phyloP scores from a whole-genome alignment of 345 rosid genomes.

The Arabidopsis thaliana region DNA sequence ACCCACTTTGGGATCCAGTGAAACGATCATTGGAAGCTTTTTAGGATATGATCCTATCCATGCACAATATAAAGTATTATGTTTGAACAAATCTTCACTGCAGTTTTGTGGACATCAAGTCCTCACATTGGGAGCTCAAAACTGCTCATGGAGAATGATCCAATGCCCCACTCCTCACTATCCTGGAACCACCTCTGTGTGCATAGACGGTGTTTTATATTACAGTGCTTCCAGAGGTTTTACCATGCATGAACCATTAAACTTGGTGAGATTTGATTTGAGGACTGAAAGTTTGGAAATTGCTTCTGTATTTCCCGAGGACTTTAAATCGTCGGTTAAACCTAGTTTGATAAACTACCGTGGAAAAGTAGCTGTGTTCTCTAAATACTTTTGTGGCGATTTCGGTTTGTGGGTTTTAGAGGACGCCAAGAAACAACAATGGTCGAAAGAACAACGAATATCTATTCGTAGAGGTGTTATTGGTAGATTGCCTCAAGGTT shows the following conservation, averaged over 20 bases:
- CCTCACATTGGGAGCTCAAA: slow-evolving; percentile 5
- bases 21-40: slow-evolving; percentile 22
- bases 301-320: background rate
- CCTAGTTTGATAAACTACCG: background rate
- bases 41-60: background rate
- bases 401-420: background rate
- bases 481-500: too few species aligned
- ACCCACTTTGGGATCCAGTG: slow-evolving; percentile 45
- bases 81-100: background rate
- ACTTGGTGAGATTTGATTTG: slow-evolving; percentile 2
- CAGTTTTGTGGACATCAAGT: background rate
- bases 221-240: background rate
- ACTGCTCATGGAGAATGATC: background rate
- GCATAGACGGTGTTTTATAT: background rate
- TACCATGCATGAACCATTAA: background rate
- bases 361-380: slow-evolving; percentile 3
- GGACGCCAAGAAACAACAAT: background rate
- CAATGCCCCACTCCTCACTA: background rate
- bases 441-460: background rate
- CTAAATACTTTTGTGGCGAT: too few species aligned
- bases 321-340: background rate
- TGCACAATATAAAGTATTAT: background rate
- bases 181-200: background rate
- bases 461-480: background rate
- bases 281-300: background rate